Evolutionary conservation across 257 asterid species (phyloP).

Genomic region (Buddleja alternifolia): DNA sequence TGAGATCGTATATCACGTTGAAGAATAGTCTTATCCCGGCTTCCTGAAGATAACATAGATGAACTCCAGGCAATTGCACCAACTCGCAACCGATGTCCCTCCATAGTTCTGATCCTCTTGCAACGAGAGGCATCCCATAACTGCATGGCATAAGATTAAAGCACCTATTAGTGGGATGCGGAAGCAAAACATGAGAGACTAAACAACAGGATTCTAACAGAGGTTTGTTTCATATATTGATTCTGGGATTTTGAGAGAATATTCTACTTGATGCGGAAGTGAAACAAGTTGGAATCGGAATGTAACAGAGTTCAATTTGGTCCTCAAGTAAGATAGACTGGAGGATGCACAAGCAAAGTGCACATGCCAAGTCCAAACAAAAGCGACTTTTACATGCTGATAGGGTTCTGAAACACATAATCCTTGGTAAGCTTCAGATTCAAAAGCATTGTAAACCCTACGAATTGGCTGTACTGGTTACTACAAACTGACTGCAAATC

Average conservation of each 20-base stretch:
- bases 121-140: slow-evolving; percentile 95
- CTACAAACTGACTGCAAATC: background rate
- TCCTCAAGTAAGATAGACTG: background rate
- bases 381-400: background rate
- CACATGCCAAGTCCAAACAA: background rate
- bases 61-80: slow-evolving; percentile 99
- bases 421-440: background rate
- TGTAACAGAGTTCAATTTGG: background rate
- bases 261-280: background rate
- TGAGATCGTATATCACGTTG: slow-evolving; percentile 84
- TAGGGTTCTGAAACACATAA: background rate
- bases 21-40: slow-evolving; percentile 93
- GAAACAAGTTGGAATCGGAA: background rate
- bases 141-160: slow-evolving; percentile 41
- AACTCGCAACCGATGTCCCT: slow-evolving; percentile 85
- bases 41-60: slow-evolving; percentile 79
- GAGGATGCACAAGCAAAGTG: slow-evolving; percentile 8
- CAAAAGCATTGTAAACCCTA: background rate
- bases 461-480: background rate
- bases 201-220: slow-evolving; percentile 10
- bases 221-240: background rate
- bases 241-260: background rate
- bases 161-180: background rate
- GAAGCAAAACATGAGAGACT: slow-evolving; percentile 6
- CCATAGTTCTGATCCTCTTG: slow-evolving; percentile 91